These are phyloP conservation scores for Tephrocybe sp. DNA, from an alignment of 768 basidiomycete species.

Conservation along the genomic window DNA sequence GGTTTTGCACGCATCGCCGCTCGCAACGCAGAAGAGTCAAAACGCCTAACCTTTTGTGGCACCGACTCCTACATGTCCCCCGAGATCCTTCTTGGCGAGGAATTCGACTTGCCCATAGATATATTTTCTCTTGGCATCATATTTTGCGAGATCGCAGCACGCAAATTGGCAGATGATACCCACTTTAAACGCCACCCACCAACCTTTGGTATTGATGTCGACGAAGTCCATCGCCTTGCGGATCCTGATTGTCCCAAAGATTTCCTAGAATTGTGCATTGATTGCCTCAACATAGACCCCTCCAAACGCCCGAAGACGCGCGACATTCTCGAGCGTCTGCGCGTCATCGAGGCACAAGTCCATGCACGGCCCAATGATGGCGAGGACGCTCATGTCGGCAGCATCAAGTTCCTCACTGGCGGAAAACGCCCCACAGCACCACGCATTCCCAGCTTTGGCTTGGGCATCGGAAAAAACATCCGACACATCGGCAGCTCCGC, in stretches of 20 bases:
- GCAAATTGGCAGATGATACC: constrained; percentile 81
- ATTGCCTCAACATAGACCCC: constrained; percentile 71
- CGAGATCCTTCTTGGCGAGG: constrained; percentile 86
- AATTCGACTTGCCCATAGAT: constrained; percentile 93
- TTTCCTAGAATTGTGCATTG: constrained; percentile 74
- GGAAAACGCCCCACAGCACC: constrained; percentile 57
- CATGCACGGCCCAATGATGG: constrained; percentile 60
- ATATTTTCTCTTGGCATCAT: constrained; percentile 93
- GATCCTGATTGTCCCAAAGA: constrained; percentile 75
- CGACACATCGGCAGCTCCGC: constrained; percentile 33
- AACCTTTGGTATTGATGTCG: constrained; percentile 69
- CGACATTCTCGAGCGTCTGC: constrained; percentile 74
- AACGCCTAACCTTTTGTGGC: constrained; percentile 83
- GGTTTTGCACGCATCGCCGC: constrained; percentile 96
- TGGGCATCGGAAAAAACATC: constrained; percentile 64
- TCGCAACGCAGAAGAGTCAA: constrained; percentile 84
- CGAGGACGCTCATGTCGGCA: constrained; percentile 78
- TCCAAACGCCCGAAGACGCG: constrained; percentile 70
- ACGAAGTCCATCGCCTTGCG: constrained; percentile 67
- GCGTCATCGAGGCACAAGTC: constrained; percentile 82
- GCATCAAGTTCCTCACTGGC: constrained; percentile 77
- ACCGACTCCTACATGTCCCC: constrained; percentile 97
- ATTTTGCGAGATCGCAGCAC: constrained; percentile 86
- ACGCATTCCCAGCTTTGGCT: constrained; percentile 86
- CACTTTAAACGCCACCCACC: constrained; percentile 79